A percentile compares a stretch with the other conserved stretches of the same genome.
These are phyloP conservation scores for Colletotrichum lini DNA, from an alignment of 2,329 filamentous ascomycete genomes.

Conservation along the genomic window DNA sequence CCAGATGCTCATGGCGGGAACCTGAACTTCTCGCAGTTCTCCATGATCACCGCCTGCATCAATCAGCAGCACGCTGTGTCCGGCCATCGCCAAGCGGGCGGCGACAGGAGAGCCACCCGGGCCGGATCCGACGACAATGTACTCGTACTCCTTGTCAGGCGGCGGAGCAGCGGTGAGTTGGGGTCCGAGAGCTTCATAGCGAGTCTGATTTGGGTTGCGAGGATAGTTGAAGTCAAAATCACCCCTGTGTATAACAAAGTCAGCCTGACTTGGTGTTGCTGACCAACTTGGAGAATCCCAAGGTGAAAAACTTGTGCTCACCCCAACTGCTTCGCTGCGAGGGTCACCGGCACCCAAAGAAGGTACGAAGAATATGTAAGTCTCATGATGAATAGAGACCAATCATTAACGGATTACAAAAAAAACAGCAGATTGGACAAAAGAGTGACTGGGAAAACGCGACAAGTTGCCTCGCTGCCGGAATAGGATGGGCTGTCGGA, in stretches of 20 bases:
- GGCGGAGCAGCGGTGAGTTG: neutral
- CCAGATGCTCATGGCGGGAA: neutral
- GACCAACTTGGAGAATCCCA: neutral
- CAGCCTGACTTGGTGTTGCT: neutral
- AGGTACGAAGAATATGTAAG: neutral
- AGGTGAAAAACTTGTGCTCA: neutral
- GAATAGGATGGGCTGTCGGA: neutral
- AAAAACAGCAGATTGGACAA: neutral
- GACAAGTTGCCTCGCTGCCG: neutral
- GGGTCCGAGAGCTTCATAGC: neutral
- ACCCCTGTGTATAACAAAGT: neutral
- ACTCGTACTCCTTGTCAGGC: constrained; percentile 10
- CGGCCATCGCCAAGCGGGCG: neutral
- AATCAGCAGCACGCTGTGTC: neutral
- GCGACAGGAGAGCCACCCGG: constrained; percentile 3
- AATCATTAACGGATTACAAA: neutral
- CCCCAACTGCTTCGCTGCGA: neutral
- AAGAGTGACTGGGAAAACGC: neutral
- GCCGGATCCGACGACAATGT: constrained; percentile 18
- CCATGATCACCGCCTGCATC: neutral
- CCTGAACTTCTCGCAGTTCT: neutral
- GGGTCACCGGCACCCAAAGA: neutral
- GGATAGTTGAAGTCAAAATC: neutral
- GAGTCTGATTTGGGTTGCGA: neutral
- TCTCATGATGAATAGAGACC: neutral